These are phyloP conservation scores for Fusarium illudens DNA, from an alignment of 2,329 filamentous ascomycete genomes.

Conservation along the genomic window DNA sequence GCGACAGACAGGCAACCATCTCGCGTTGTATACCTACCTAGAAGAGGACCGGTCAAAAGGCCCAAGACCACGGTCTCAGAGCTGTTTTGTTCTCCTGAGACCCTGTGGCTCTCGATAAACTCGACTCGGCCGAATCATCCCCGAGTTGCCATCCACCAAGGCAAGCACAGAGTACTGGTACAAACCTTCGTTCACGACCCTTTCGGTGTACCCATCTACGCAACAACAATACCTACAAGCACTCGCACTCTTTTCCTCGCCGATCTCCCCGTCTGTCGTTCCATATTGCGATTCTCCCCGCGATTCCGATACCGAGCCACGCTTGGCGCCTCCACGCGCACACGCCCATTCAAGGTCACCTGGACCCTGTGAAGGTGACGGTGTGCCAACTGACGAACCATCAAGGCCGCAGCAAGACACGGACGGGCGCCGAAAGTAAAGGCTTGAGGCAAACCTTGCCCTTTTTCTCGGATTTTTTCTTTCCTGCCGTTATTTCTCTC, in stretches of 20 bases:
- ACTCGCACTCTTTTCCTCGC: neutral
- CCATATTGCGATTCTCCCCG: constrained; percentile 18
- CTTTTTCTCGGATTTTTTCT: constrained; percentile 2
- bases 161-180: constrained; percentile 2
- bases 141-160: constrained; percentile 18
- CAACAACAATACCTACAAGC: neutral
- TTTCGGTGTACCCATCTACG: neutral
- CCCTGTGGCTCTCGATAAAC: constrained; percentile 2
- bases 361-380: constrained; percentile 36
- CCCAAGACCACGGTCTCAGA: neutral
- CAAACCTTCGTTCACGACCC: neutral
- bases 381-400: constrained; percentile 35
- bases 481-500: neutral
- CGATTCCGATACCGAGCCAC: constrained; percentile 31
- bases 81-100: neutral
- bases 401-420: constrained; percentile 20
- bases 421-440: constrained; percentile 25
- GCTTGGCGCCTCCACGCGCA: constrained; percentile 30
- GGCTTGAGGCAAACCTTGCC: constrained; percentile 4
- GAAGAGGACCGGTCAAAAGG: neutral
- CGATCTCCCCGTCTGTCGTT: neutral
- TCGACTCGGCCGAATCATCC: constrained; percentile 22
- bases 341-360: constrained; percentile 30
- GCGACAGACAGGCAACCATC: neutral
- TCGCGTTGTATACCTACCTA: neutral